Base-by-base conservation (phyloP, 2,329 filamentous ascomycete genomes). In the Trichoderma aggressivum region DNA sequence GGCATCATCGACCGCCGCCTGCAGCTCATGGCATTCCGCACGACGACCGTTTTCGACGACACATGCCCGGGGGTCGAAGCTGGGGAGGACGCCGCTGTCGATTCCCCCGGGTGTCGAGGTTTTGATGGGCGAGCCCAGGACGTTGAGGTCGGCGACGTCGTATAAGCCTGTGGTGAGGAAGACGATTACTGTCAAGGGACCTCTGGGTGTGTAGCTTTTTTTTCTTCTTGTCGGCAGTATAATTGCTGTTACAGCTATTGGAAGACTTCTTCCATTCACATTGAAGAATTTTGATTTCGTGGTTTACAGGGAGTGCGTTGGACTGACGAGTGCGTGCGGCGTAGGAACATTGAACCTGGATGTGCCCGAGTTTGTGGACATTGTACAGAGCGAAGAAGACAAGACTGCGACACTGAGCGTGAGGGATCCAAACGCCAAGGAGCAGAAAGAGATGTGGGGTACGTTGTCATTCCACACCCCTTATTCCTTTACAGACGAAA, bases 361-460 rank as follows among this genome's bases (percentile, higher is more conserved):
- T 18, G 87, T 98, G n/a, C 94, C 94, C 1, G 85, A 90, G 2
- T 99, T 92, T 80, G 83, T 98, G 70, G 88, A 85, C 43, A 85
- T 98, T 73, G 84, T 89, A 70, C 88, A 92, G 74, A 91, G 97
- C 78, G 80, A 84, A 24, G 86, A 86, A 64, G 82, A 86, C 32
- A 85, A 87, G 75, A 92, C 90, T 77, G 89, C 91, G 12, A 86
- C 86, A 36, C 83, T 99, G 74, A 89, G 85, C 70, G 89, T 99
- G 12, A 81, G 90, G 77, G 88, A 98, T 81, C 81, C 85, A 21
- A 83, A 89, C 21, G 81, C 89, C 67, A 91, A 90, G 83, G 86
- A 92, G 74, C 95, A 98, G 82, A 91, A 91, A 79, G 92, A 92
- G 81, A 98, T 98, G 94, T 98, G 96, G 96, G 96, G 95, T 97